Percentiles rank a stretch among this genome's conserved stretches.
Evolutionary conservation across 2,329 filamentous ascomycete species (phyloP).

Genomic region (Aspergillus jensenii): DNA sequence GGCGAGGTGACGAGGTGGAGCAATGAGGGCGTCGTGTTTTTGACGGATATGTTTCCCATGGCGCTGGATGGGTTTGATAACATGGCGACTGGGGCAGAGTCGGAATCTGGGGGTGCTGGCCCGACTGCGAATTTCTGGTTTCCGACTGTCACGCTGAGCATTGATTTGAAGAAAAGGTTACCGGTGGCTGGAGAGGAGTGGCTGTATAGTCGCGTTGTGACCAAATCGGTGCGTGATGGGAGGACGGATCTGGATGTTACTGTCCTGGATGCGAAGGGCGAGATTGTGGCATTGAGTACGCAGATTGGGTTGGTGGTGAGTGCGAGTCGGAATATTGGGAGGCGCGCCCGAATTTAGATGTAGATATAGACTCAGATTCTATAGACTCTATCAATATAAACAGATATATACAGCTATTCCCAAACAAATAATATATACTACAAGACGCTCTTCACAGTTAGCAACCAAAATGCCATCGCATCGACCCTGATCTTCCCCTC

Average conservation of each 20-base stretch:
- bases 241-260: slow-evolving; percentile 72
- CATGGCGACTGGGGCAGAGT: slow-evolving; percentile 26
- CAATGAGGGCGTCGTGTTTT: slow-evolving; percentile 62
- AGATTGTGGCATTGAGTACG: slow-evolving; percentile 66
- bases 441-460: slow-evolving; percentile 15
- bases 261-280: slow-evolving; percentile 62
- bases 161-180: slow-evolving; percentile 74
- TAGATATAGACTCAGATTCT: not conserved
- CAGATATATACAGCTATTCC: slow-evolving; percentile 8
- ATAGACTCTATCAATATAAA: slow-evolving; percentile 8
- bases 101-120: slow-evolving; percentile 26
- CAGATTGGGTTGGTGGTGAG: slow-evolving; percentile 66
- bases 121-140: slow-evolving; percentile 62
- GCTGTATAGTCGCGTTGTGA: slow-evolving; percentile 64
- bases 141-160: slow-evolving; percentile 70
- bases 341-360: slow-evolving; percentile 36
- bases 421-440: not conserved
- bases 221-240: slow-evolving; percentile 69
- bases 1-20: slow-evolving; percentile 55
- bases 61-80: slow-evolving; percentile 55
- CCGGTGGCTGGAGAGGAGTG: slow-evolving; percentile 69
- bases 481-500: slow-evolving; percentile 40
- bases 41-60: slow-evolving; percentile 69
- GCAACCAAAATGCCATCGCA: slow-evolving; percentile 44
- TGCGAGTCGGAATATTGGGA: slow-evolving; percentile 61